phyloP scores from a whole-genome alignment of 768 basidiomycete species.

The Terana coerulea region DNA sequence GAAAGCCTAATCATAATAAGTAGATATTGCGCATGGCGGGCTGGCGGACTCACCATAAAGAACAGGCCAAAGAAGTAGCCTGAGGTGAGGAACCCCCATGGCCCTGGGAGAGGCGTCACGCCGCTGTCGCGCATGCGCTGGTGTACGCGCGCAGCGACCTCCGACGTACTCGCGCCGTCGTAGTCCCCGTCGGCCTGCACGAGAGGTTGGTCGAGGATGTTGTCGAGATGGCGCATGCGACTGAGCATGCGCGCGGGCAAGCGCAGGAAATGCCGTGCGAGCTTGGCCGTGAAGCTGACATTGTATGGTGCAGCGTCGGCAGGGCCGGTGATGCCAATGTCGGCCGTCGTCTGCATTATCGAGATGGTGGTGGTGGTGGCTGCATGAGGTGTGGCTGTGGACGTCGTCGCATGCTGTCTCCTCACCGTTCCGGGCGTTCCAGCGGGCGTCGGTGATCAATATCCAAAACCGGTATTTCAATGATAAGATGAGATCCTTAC shows the following conservation, averaged over 20 bases:
- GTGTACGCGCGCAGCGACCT: background rate
- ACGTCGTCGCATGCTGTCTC: background rate
- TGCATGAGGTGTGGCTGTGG: background rate
- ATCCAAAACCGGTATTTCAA: background rate
- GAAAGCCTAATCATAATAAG: conserved; percentile 43
- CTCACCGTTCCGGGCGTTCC: conserved; percentile 1
- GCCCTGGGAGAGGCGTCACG: conserved; percentile 43
- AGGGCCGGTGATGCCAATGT: background rate
- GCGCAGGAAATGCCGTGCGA: conserved; percentile 27
- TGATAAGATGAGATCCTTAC: too few relatives aligned
- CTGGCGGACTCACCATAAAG: conserved; percentile 47
- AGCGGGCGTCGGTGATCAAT: background rate
- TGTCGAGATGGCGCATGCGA: conserved; percentile 35
- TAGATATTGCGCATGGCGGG: background rate
- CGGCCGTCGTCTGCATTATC: background rate
- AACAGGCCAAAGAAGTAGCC: conserved; percentile 67
- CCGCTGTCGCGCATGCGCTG: conserved; percentile 3
- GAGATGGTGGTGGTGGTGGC: background rate
- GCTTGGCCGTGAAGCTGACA: background rate
- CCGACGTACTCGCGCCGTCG: background rate
- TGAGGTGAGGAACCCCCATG: conserved; percentile 71
- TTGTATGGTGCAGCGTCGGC: background rate
- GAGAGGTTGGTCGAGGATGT: conserved; percentile 23
- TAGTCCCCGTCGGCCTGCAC: conserved; percentile 2
- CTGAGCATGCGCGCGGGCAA: conserved; percentile 38